Conservation (phyloP, 371 early-diverging fungal genomes). For the Saksenaea vasiformis region DNA sequence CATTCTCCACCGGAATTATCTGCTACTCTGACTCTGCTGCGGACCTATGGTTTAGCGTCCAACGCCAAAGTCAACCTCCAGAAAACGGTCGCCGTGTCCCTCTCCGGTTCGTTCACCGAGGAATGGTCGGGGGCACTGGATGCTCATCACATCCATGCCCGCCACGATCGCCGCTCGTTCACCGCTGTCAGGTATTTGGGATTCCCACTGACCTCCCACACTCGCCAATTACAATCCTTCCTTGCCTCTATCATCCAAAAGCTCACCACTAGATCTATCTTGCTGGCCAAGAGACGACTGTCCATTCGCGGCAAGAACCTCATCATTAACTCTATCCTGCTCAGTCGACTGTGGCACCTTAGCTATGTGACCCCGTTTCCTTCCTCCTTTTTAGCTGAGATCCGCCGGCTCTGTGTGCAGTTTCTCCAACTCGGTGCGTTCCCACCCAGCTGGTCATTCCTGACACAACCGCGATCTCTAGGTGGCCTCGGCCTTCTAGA, state of each 20-base stretch:
- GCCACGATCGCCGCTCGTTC: neutral
- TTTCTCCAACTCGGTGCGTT: neutral
- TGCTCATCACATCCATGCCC: neutral
- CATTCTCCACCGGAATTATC: neutral
- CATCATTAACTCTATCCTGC: neutral
- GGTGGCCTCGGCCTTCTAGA: neutral
- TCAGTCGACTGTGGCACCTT: neutral
- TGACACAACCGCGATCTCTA: neutral
- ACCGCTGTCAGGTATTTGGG: neutral
- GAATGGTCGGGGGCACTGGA: neutral
- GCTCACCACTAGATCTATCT: neutral
- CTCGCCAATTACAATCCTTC: neutral
- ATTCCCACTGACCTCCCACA: neutral
- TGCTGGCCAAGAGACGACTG: neutral
- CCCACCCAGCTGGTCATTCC: neutral
- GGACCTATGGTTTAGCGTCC: neutral
- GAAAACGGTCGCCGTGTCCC: slow-evolving; percentile 6
- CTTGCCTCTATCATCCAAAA: neutral
- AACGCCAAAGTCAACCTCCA: slow-evolving; percentile 9
- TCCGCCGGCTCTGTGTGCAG: neutral
- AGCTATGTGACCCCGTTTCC: neutral
- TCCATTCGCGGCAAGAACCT: neutral
- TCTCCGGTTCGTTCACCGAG: no score
- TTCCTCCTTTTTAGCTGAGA: neutral
- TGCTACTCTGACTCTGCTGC: neutral